A percentile compares a stretch with the other conserved stretches of the same genome.
Evolutionary conservation across 2,329 filamentous ascomycete species (phyloP).

Genomic region (Penicillium sp.): DNA sequence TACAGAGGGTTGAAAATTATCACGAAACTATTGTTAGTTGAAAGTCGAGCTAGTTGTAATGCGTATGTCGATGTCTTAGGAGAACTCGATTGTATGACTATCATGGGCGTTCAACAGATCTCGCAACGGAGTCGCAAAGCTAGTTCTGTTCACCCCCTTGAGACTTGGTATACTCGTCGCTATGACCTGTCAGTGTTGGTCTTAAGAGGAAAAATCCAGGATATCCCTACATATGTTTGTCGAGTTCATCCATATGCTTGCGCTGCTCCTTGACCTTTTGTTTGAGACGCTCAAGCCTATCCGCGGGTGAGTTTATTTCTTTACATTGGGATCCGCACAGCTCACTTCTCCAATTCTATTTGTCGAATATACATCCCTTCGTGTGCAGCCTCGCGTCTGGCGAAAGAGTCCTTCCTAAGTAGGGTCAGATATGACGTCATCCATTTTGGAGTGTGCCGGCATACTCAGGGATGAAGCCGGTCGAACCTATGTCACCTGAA

Average conservation of each 20-base stretch:
- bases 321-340: not conserved
- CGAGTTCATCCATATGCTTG: conserved; percentile 25
- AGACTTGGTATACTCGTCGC: conserved; percentile 14
- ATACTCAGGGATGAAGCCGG: conserved; percentile 28
- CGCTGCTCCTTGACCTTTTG: conserved; percentile 22
- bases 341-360: conserved; percentile 23
- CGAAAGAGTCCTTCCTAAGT: conserved; percentile 20
- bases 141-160: conserved; percentile 22
- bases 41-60: not conserved
- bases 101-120: not conserved
- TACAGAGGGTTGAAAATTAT: not conserved
- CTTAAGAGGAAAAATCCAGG: not conserved
- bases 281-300: conserved; percentile 16
- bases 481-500: conserved; percentile 21
- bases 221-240: conserved; percentile 24
- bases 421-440: conserved; percentile 21
- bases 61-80: not conserved
- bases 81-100: not conserved
- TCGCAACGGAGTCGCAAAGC: not conserved
- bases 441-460: not conserved
- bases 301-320: not conserved
- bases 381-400: conserved; percentile 17
- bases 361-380: conserved; percentile 17
- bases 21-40: not conserved
- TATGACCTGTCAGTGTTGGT: not conserved